These are phyloP conservation scores for Beauveria bassiana DNA, from an alignment of 2,329 filamentous ascomycete genomes.

Conservation along the genomic window DNA sequence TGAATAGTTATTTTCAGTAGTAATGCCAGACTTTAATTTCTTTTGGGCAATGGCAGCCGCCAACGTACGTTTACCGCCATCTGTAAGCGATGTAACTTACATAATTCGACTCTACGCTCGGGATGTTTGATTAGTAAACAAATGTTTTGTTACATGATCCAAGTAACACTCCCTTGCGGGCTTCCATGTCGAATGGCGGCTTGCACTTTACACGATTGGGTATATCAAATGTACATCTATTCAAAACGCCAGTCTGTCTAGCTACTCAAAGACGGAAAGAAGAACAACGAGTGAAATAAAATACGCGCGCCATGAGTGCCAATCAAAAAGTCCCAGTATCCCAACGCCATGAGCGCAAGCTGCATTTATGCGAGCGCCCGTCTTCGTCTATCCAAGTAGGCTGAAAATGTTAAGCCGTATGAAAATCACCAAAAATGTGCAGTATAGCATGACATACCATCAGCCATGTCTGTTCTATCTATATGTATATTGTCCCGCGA, in stretches of 20 bases:
- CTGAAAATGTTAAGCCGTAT: not conserved
- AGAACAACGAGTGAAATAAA: not conserved
- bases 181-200: too few relatives aligned
- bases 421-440: not conserved
- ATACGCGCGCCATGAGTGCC: slow-evolving; percentile 7
- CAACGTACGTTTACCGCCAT: too few relatives aligned
- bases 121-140: too few relatives aligned
- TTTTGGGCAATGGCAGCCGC: too few relatives aligned
- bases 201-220: too few relatives aligned
- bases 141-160: too few relatives aligned
- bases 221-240: too few relatives aligned
- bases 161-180: too few relatives aligned
- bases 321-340: slow-evolving; percentile 4
- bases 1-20: too few relatives aligned
- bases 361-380: not conserved
- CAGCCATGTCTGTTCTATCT: not conserved
- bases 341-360: slow-evolving; percentile 2
- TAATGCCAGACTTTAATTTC: too few relatives aligned
- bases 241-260: not conserved
- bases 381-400: slow-evolving; percentile 4
- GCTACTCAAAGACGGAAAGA: not conserved
- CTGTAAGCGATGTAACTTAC: too few relatives aligned
- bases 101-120: too few relatives aligned
- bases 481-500: not conserved
- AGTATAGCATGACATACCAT: not conserved